Evolutionary conservation across 2,329 filamentous ascomycete genomes (phyloP).

Genomic region (Colletotrichum horii): DNA sequence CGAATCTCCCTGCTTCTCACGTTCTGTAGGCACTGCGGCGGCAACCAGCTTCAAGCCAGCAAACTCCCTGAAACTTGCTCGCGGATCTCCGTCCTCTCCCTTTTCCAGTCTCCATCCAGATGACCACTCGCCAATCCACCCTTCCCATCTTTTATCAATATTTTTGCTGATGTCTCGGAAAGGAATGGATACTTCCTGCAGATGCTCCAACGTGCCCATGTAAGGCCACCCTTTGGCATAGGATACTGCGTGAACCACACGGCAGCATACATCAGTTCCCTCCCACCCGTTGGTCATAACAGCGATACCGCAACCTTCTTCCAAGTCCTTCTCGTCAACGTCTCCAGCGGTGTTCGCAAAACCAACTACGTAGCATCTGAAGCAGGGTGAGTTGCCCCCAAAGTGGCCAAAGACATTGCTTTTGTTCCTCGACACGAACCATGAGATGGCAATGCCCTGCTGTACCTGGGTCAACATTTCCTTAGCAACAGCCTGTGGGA

Average conservation of each 20-base stretch:
- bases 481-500: conserved; percentile 13
- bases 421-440: conserved; percentile 15
- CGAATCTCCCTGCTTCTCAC: background rate
- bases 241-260: background rate
- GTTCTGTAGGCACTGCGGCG: background rate
- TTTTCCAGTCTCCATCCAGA: background rate
- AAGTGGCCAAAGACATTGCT: conserved; percentile 20
- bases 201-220: background rate
- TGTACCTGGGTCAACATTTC: conserved; percentile 24
- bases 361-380: conserved; percentile 18
- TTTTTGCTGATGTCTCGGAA: background rate
- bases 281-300: conserved; percentile 25
- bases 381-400: conserved; percentile 24
- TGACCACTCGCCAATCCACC: background rate
- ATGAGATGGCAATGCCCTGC: conserved; percentile 17
- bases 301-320: conserved; percentile 18
- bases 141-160: background rate
- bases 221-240: conserved; percentile 12
- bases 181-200: background rate
- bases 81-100: background rate
- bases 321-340: background rate
- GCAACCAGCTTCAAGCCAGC: background rate
- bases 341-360: conserved; percentile 11
- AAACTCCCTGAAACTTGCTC: background rate
- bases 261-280: background rate